Percentiles rank a stretch among this genome's conserved stretches.
phyloP scores from a whole-genome alignment of 345 rosid genomes.

The Salix brachista region DNA sequence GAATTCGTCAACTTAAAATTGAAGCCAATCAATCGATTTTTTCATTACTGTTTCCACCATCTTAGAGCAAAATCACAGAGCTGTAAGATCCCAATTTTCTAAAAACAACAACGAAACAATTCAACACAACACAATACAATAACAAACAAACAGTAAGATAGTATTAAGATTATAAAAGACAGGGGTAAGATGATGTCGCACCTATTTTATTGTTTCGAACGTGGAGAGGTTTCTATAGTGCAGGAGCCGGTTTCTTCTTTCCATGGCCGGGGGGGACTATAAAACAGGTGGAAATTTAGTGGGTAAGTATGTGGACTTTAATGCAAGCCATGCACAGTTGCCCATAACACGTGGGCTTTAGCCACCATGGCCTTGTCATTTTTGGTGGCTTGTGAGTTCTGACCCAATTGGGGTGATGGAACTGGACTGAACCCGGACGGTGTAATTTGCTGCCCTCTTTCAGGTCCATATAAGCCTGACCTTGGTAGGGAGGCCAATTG shows the following conservation, averaged over 20 bases:
- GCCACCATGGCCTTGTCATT: background rate
- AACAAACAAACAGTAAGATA: background rate
- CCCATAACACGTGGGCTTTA: background rate
- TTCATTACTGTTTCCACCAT: background rate
- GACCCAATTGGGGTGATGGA: background rate
- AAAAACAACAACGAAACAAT: background rate
- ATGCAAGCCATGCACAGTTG: background rate
- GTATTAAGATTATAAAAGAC: background rate
- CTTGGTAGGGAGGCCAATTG: background rate
- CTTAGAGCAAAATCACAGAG: background rate
- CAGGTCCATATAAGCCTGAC: background rate
- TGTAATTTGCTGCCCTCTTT: too few species aligned
- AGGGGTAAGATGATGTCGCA: background rate
- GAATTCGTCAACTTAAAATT: background rate
- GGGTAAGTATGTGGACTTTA: background rate
- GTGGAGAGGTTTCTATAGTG: background rate
- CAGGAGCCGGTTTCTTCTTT: background rate
- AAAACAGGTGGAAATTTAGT: background rate
- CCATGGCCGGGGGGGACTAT: background rate
- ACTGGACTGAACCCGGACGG: background rate
- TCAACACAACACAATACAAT: background rate
- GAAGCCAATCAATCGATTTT: background rate
- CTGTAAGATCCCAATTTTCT: background rate
- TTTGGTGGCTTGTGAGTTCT: background rate
- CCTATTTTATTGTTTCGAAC: background rate